A percentile compares a stretch with the other conserved stretches of the same genome.
Evolutionary conservation across 768 basidiomycete species (phyloP).

Genomic region (Naematelia encephala): DNA sequence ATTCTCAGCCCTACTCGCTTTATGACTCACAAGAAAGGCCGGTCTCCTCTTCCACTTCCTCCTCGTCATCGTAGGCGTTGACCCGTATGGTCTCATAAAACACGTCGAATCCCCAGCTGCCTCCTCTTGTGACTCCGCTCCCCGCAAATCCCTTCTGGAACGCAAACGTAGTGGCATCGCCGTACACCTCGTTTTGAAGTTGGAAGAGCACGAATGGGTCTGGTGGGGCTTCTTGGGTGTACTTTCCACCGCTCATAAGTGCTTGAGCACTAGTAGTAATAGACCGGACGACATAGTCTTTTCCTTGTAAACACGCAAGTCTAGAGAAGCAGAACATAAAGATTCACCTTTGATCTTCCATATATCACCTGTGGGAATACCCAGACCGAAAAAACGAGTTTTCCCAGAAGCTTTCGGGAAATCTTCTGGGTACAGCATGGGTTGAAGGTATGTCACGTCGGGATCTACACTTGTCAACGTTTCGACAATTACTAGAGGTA

Average conservation of each 20-base stretch:
- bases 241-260: conserved; percentile 55
- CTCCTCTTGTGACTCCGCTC: conserved; percentile 37
- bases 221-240: conserved; percentile 56
- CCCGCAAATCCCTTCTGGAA: conserved; percentile 84
- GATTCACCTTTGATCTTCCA: conserved; percentile 88
- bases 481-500: conserved; percentile 49
- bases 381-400: conserved; percentile 67
- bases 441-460: conserved; percentile 58
- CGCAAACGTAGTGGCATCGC: conserved; percentile 75
- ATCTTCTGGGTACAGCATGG: conserved; percentile 59
- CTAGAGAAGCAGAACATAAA: conserved; percentile 7
- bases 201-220: conserved; percentile 78
- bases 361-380: conserved; percentile 61
- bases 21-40: conserved; percentile 10
- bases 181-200: conserved; percentile 68
- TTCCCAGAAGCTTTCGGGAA: conserved; percentile 66
- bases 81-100: conserved; percentile 66
- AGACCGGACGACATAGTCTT: conserved; percentile 65
- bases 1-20: conserved; percentile 2
- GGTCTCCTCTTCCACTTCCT: conserved; percentile 51
- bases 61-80: conserved; percentile 23
- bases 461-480: conserved; percentile 43
- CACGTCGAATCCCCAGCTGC: conserved; percentile 76
- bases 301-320: conserved; percentile 1
- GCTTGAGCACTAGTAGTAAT: conserved; percentile 62